phyloP scores from a whole-genome alignment of 108 stramenopile species.

The Pseudonitzschia delicatissima region DNA sequence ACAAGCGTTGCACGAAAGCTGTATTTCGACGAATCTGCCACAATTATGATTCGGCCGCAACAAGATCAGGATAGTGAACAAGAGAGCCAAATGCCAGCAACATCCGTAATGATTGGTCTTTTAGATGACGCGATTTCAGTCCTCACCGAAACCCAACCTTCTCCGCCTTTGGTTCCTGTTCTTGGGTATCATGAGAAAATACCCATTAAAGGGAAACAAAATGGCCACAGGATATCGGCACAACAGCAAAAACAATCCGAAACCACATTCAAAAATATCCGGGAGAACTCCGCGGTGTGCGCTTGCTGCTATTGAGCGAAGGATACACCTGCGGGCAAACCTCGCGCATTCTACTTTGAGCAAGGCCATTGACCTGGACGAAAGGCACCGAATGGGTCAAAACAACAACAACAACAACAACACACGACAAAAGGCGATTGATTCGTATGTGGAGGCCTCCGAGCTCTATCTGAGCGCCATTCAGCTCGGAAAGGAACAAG shows the following conservation, averaged over 20 bases:
- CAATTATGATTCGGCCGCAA: not conserved
- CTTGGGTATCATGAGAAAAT: too few species aligned
- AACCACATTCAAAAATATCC: not conserved
- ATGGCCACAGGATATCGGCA: not conserved
- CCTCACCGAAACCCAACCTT: not conserved
- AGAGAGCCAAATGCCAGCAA: not conserved
- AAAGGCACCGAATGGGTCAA: slow-evolving; percentile 22
- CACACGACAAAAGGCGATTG: slow-evolving; percentile 12
- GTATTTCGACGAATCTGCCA: slow-evolving; percentile 25
- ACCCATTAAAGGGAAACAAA: not conserved
- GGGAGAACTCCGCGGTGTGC: not conserved
- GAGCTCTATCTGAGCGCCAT: slow-evolving; percentile 48
- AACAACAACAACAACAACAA: slow-evolving; percentile 1
- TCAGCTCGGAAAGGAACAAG: slow-evolving; percentile 23
- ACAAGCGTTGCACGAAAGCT: slow-evolving; percentile 37
- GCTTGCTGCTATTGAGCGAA: not conserved
- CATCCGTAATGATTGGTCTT: not conserved
- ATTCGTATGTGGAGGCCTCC: slow-evolving; percentile 50
- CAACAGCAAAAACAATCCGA: not conserved
- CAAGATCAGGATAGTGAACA: not conserved
- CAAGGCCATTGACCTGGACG: slow-evolving; percentile 53
- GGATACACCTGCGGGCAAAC: slow-evolving; percentile 6
- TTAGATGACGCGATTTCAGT: slow-evolving; percentile 6
- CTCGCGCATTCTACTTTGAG: slow-evolving; percentile 41
- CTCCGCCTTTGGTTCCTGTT: not conserved